These are phyloP conservation scores for Acmispon strigosus DNA, from an alignment of 306 rosid species.

Conservation along the genomic window DNA sequence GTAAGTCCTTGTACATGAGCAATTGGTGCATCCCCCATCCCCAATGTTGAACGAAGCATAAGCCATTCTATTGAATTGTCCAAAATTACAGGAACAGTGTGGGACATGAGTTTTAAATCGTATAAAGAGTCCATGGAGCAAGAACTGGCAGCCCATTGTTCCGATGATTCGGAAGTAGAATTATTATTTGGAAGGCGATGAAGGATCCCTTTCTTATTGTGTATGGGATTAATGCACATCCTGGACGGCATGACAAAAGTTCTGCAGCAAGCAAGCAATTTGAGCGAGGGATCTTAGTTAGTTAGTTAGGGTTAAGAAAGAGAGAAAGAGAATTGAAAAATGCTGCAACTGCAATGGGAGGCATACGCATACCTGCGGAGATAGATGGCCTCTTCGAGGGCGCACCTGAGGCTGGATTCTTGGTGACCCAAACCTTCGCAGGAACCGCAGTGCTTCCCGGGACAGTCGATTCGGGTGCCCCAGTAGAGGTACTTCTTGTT, in stretches of 20 bases:
- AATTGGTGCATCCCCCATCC: slow-evolving; percentile 67
- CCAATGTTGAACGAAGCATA: slow-evolving; percentile 60
- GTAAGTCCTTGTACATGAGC: slow-evolving; percentile 56
- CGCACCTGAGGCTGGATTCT: slow-evolving; percentile 95
- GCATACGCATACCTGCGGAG: slow-evolving; percentile 35
- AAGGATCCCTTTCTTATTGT: slow-evolving; percentile 84
- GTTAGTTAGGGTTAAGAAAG: too few species aligned
- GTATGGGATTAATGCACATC: slow-evolving; percentile 92
- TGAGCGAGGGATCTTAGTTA: background rate
- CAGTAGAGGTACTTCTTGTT: slow-evolving; percentile 60
- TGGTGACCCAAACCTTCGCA: slow-evolving; percentile 96
- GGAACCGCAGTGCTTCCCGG: slow-evolving; percentile 80
- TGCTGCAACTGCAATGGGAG: too few species aligned
- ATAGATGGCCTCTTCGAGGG: slow-evolving; percentile 82
- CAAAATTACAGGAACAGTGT: slow-evolving; percentile 74
- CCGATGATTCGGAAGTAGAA: slow-evolving; percentile 64
- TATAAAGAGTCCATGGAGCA: slow-evolving; percentile 89
- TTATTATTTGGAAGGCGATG: slow-evolving; percentile 31
- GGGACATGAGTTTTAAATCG: slow-evolving; percentile 61
- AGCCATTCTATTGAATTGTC: slow-evolving; percentile 86
- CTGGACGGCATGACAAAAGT: slow-evolving; percentile 91
- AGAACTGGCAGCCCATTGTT: slow-evolving; percentile 74
- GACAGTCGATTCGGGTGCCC: slow-evolving; percentile 88
- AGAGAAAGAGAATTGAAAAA: too few species aligned
- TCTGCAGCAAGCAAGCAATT: slow-evolving; percentile 34